Percentiles rank a stretch among this genome's conserved stretches.
phyloP scores from a whole-genome alignment of 2,329 filamentous ascomycete genomes.

The Xylariaceae sp. region DNA sequence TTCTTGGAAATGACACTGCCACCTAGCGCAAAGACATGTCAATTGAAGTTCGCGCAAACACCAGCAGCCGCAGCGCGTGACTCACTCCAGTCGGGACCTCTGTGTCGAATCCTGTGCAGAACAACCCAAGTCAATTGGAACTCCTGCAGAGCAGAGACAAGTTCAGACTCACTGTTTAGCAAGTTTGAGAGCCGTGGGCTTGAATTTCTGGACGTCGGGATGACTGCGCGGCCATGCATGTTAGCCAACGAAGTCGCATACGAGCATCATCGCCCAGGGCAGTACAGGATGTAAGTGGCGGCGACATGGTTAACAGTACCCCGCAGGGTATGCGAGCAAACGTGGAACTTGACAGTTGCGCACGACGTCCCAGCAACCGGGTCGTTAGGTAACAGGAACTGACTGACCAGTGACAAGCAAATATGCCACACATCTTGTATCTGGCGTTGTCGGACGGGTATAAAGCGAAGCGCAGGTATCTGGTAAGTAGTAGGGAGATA shows the following conservation, averaged over 20 bases:
- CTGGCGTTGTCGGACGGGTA: background rate
- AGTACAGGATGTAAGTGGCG: background rate
- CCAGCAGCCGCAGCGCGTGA: slow-evolving; percentile 35
- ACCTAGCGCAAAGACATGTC: slow-evolving; percentile 46
- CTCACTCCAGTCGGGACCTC: slow-evolving; percentile 98
- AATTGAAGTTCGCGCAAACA: slow-evolving; percentile 2
- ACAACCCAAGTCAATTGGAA: slow-evolving; percentile 38
- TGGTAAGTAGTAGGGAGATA: background rate
- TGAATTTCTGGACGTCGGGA: slow-evolving; percentile 93
- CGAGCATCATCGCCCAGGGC: no score
- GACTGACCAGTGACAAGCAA: slow-evolving; percentile 83
- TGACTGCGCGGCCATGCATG: slow-evolving; percentile 50
- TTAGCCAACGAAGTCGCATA: slow-evolving; percentile 16
- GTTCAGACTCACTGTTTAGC: slow-evolving; percentile 76
- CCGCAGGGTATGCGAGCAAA: slow-evolving; percentile 25
- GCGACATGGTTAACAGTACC: background rate
- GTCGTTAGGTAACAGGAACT: slow-evolving; percentile 24
- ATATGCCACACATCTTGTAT: slow-evolving; percentile 87
- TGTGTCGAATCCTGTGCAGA: slow-evolving; percentile 73
- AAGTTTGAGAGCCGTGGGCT: slow-evolving; percentile 88
- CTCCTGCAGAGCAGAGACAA: slow-evolving; percentile 5
- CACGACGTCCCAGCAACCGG: no score
- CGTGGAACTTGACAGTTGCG: slow-evolving; percentile 12
- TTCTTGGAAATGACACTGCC: slow-evolving; percentile 86
- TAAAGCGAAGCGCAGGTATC: background rate